Evolutionary conservation across 768 basidiomycete species (phyloP), one percentile per base, ranked within the genome.

Genomic region (Pseudohyphozyma bogoriensis): DNA sequence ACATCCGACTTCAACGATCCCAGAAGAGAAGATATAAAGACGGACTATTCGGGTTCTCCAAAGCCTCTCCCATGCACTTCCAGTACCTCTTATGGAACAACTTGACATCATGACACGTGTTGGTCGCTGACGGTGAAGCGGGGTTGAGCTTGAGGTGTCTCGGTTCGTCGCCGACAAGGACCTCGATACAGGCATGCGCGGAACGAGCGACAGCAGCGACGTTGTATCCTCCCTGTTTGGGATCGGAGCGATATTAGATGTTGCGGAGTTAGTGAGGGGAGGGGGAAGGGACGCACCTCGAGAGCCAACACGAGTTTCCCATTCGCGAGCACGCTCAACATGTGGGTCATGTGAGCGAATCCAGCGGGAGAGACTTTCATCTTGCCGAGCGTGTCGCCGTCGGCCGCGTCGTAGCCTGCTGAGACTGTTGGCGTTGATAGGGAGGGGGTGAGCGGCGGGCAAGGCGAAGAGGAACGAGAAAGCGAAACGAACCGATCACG

Each of bases 311-410:
- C 88, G 20, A 99, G 69, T 68, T 83, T 86, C 4, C 95, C 95
- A 11, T 82, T 81, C 28, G 93, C 93, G 22, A 99, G 78, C 26
- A 85, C 83, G 42, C 84, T 81, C 12, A 99, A 79, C 89, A 99
- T 93, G 70, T 96, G 87, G 9, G 95, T 95, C 92, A 99, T 97
- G 69, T 97, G 95, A 0, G 90, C 90, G 73, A 90, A 99, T 7
- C 92, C 95, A 22, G 83, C 81, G 1, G 95, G 95, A 7, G 87
- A 81, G 61, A 99, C 92, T 66, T 83, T 78, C 69, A 92, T 96
- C 75, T 85, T 86, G 37, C 95, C 95, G 6, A 99, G 79, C 39
- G 84, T 82, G 69, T 99, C 95, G 5, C 95, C 95, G 32, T 80
- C 81, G 1, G 95, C 95, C 12, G 95, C 95, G 70, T 99, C 95